phyloP scores from a whole-genome alignment of 108 stramenopile genomes.

The Aurantiochytrium sp. region DNA sequence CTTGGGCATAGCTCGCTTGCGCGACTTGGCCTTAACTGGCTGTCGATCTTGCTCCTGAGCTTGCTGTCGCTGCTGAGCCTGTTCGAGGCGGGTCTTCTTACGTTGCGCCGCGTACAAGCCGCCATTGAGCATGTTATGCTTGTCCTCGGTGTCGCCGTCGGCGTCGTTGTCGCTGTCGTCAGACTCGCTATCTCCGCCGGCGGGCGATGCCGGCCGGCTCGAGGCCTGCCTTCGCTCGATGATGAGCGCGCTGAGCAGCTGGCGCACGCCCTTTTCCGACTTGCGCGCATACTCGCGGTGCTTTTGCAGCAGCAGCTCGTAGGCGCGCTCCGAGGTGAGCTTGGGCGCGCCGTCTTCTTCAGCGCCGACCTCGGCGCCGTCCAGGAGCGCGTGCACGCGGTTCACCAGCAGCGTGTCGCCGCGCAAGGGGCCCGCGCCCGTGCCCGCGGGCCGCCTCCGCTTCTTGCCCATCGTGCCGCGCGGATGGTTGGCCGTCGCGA shows the following conservation, averaged over 20 bases:
- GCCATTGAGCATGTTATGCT: background rate
- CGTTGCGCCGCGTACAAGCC: background rate
- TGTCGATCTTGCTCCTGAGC: background rate
- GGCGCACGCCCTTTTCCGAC: background rate
- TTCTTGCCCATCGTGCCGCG: background rate
- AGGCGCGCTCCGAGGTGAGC: background rate
- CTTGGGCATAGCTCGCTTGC: background rate
- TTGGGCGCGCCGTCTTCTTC: background rate
- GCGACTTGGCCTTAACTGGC: background rate
- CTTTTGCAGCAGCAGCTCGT: background rate
- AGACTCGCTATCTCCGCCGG: background rate
- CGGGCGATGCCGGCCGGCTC: background rate
- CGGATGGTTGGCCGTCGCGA: too few relatives aligned
- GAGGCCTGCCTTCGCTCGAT: background rate
- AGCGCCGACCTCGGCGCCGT: background rate
- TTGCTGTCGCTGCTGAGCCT: background rate
- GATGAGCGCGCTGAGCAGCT: background rate
- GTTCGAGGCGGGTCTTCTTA: background rate
- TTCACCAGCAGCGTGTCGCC: background rate
- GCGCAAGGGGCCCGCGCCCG: background rate
- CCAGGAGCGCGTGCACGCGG: background rate
- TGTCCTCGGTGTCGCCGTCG: background rate
- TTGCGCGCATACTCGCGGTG: slow-evolving; percentile 3
- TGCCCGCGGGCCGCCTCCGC: background rate
- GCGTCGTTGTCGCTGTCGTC: background rate